Base-by-base conservation (phyloP, 2,329 filamentous ascomycete genomes). In the Epichloe sibirici region DNA sequence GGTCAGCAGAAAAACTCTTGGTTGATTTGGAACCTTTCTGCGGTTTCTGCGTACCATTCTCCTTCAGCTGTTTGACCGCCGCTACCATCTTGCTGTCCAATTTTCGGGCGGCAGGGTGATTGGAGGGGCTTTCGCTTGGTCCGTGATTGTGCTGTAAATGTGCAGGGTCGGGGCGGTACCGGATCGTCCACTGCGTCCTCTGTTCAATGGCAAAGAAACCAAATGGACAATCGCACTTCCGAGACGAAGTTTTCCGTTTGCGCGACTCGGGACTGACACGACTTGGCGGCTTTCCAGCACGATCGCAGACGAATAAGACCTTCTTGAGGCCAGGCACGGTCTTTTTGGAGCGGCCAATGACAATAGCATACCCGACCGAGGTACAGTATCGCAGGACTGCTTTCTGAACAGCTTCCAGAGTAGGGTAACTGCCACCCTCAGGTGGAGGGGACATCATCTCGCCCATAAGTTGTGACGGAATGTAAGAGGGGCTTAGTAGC, bases 171-270 rank as follows among this genome's bases (percentile, higher is more conserved):
- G 81, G 81, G 4, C 81, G 76, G 60, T 83, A 84, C 50, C 81
- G 74, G 53, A 85, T 77, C 0, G 79, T 80, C 81, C 81, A 85
- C 58, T 84, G 79, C 0, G 79, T 83, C 54, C 81, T 73, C 61
- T 83, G 79, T 63, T 85, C 81, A 40, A 85, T 81, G 52, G 81
- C 81, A 57, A 84, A 85, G 64, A 85, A 83, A n/a, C 81, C 81
- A 63, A 85, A 85, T 34, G 79, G 79, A 57, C 81, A 85, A 58
- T 83, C 81, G 59, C 81, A 84, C 60, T 85, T 85, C 45, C 81
- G 74, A n/a, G 81, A 84, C 8, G 81, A 83, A 1, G 81, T 85
- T 62, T 81, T 82, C 23, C 79, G 74, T 65, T 84, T 84, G 52
- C 81, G 76, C 56, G 77, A 75, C 65, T 84, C 81, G 1, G 81